Evolutionary conservation across 2,329 filamentous ascomycete species (phyloP).

Genomic region (Monilinia fructicola): DNA sequence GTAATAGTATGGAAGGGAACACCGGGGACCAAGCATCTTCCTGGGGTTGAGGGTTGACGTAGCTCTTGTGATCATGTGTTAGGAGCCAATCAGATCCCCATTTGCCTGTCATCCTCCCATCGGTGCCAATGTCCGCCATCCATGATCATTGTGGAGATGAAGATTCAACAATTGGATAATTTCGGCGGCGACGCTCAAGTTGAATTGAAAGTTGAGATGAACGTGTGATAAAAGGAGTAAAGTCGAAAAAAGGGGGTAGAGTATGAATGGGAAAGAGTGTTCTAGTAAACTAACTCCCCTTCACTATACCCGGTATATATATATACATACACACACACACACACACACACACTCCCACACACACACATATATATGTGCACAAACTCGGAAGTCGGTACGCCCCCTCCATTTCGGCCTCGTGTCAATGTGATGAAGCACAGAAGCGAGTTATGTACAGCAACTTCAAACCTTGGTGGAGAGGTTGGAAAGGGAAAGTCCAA

Average conservation of each 20-base stretch:
- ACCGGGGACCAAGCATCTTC: slow-evolving; percentile 11
- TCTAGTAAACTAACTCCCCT: too few species aligned
- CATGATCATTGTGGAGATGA: too few species aligned
- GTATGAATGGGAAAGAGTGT: not conserved
- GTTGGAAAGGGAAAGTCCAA: too few species aligned
- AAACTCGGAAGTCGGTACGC: not conserved
- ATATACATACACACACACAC: too few species aligned
- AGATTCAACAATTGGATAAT: not conserved
- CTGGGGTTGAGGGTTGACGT: not conserved
- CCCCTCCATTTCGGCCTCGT: not conserved
- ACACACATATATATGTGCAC: too few species aligned
- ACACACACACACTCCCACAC: too few species aligned
- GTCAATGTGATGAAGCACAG: too few species aligned
- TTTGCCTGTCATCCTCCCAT: slow-evolving; percentile 1
- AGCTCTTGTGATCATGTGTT: slow-evolving; percentile 14
- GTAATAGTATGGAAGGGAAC: not conserved
- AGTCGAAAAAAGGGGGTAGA: not conserved
- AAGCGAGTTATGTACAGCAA: too few species aligned
- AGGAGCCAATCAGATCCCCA: slow-evolving; percentile 6
- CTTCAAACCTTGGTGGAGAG: too few species aligned
- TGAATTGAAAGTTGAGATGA: too few species aligned
- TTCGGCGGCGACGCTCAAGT: not conserved
- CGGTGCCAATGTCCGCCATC: not conserved
- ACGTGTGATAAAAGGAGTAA: not conserved
- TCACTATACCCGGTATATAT: too few species aligned